Percentiles rank a stretch among this genome's conserved stretches.
These are phyloP conservation scores for Collybiopsis confluens DNA, from an alignment of 768 basidiomycete species.

Conservation along the genomic window DNA sequence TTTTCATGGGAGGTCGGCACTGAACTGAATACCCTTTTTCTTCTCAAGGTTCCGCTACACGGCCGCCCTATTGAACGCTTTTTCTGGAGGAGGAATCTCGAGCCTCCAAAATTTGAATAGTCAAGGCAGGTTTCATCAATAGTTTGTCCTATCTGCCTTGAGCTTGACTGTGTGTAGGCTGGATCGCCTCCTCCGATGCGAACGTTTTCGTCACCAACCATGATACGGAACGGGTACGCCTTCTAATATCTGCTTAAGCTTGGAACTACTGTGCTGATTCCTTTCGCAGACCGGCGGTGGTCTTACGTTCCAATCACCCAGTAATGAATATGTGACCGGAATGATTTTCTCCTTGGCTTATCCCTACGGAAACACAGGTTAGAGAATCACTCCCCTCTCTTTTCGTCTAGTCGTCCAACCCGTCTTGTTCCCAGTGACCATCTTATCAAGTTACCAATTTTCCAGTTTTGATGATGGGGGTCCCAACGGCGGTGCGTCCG, in stretches of 20 bases:
- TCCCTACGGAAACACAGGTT: conserved; percentile 46
- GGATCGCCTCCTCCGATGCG: conserved; percentile 48
- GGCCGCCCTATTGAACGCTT: conserved; percentile 44
- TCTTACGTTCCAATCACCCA: conserved; percentile 54
- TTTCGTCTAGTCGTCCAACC: background rate
- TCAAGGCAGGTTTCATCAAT: no score
- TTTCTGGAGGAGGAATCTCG: conserved; percentile 47
- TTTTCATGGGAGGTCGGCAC: no score
- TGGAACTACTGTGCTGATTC: background rate
- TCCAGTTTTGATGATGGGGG: conserved; percentile 49
- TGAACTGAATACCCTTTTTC: no score
- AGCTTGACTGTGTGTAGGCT: conserved; percentile 33
- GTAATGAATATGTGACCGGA: conserved; percentile 60
- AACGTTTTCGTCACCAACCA: conserved; percentile 70
- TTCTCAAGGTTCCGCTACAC: conserved; percentile 56
- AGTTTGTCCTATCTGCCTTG: background rate
- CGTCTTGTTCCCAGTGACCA: conserved; percentile 34
- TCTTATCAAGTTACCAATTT: conserved; percentile 59
- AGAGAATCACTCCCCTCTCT: background rate
- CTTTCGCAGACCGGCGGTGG: conserved; percentile 54
- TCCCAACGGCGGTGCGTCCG: conserved; percentile 54
- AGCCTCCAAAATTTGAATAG: conserved; percentile 47
- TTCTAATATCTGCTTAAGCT: background rate
- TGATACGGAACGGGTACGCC: conserved; percentile 56
- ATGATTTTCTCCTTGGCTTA: conserved; percentile 64